Conservation (phyloP, 768 basidiomycete genomes). For the Tricholoma bakamatsutake region DNA sequence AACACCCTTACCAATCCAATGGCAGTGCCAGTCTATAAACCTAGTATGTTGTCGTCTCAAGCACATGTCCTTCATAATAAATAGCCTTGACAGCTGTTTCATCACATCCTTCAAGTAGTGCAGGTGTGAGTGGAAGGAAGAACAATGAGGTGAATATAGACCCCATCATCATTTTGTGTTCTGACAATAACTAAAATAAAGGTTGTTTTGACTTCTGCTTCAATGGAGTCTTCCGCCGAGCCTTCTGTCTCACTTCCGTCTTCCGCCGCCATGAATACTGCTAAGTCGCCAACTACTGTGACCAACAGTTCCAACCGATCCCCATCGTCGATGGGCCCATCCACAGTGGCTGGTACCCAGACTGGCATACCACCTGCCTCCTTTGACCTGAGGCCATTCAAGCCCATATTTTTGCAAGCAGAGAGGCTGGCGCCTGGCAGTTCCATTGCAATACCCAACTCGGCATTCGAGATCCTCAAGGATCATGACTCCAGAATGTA, state of each 20-base stretch:
- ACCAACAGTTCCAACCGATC: not conserved
- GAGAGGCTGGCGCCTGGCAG: not conserved
- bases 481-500: not conserved
- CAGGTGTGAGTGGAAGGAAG: not conserved
- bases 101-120: not conserved
- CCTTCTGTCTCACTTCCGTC: not conserved
- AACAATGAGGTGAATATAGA: not conserved
- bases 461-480: slow-evolving; percentile 2
- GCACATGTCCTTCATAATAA: not conserved
- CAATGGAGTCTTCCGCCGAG: not conserved
- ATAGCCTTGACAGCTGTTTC: not conserved
- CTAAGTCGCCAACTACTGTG: not conserved
- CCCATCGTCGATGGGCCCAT: too few species aligned
- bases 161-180: not conserved
- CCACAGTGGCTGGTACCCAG: not conserved
- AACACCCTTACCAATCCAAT: not conserved
- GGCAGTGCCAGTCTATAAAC: not conserved
- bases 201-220: not conserved
- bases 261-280: not conserved
- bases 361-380: not conserved
- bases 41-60: not conserved
- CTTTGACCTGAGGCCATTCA: too few species aligned
- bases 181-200: not conserved
- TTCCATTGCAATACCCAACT: not conserved
- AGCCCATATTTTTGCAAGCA: not conserved